phyloP scores from a whole-genome alignment of 1,139 yeast species.

The Pichia sp. region DNA sequence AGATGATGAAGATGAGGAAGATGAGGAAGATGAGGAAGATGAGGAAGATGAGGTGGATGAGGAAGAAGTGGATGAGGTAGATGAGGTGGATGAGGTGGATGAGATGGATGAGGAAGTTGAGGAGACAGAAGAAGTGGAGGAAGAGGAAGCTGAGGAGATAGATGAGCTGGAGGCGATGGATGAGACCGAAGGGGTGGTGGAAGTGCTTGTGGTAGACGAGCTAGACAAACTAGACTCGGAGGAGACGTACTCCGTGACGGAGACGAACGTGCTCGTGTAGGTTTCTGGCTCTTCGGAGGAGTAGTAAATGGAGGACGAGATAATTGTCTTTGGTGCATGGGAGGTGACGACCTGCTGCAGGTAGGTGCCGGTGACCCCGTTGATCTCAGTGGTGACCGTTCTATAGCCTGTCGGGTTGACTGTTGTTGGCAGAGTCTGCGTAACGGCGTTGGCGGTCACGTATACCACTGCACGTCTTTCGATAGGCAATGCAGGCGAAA shows the following conservation, averaged over 20 bases:
- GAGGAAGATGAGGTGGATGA: constrained; percentile 12
- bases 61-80: constrained; percentile 12
- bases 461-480: constrained; percentile 27
- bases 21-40: constrained; percentile 1
- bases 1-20: constrained; percentile 15
- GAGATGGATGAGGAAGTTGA: constrained; percentile 9
- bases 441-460: constrained; percentile 25
- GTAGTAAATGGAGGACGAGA: constrained; percentile 12
- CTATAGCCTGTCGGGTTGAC: constrained; percentile 18
- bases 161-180: constrained; percentile 9
- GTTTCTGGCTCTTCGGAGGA: constrained; percentile 10
- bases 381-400: constrained; percentile 21
- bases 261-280: constrained; percentile 3
- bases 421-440: constrained; percentile 19
- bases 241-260: constrained; percentile 3
- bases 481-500: constrained; percentile 36
- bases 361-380: constrained; percentile 21
- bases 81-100: constrained; percentile 12
- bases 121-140: constrained; percentile 1
- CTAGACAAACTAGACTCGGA: constrained; percentile 2
- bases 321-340: constrained; percentile 11
- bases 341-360: constrained; percentile 20
- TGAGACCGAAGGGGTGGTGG: neutral
- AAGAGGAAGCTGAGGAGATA: neutral
- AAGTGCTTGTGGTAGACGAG: constrained; percentile 5